Evolutionary conservation across 179 eudicot species (phyloP), one percentile per base, ranked within the genome.

Genomic region (Actinidia polygama): DNA sequence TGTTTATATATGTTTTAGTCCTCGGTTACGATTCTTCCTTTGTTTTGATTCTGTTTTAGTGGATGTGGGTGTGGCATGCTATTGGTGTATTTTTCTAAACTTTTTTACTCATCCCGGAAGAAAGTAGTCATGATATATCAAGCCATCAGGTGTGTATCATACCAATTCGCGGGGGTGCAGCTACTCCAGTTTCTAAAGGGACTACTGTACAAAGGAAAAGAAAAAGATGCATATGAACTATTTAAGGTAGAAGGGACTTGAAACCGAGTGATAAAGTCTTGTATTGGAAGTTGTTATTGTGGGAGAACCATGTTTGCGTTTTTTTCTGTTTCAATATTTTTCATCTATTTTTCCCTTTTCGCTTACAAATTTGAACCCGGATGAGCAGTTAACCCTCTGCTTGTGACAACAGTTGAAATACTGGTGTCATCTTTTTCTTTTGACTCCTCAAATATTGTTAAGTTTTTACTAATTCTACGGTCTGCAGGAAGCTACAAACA

Each of bases 401-500:
- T 23, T 62, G 80, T 14, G n/a, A 57, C 50, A 57, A 36, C 19
- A 57, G 15, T 16, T 61, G 67, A 49, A 46, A 24, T 78, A 24
- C 6, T 78, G 46, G 59, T 50, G 47, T 78, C 55, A 63, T 30
- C 59, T 6, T 63, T 49, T 49, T 64, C 6, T 78, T 12, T 30
- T 62, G 40, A 10, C 68, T 76, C 40, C 72, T 50, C 15, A 44
- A 77, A 59, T 23, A 44, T 15, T 24, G 67, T 40, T 40, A 36
- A 24, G 19, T 24, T 44, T 75, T 54, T 55, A 9, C 75, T n/a
- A 40, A 36, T 54, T 30, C 50, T 26, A 54, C 63, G 14, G 30
- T 72, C 44, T 85, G 77, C 89, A 95, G 99, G 99, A 97, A 89
- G 98, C 99, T 44, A 82, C 69, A 54, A 95, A 89, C 89, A 97